Base-by-base conservation (phyloP, 306 rosid species). In the Rosa multiflora region DNA sequence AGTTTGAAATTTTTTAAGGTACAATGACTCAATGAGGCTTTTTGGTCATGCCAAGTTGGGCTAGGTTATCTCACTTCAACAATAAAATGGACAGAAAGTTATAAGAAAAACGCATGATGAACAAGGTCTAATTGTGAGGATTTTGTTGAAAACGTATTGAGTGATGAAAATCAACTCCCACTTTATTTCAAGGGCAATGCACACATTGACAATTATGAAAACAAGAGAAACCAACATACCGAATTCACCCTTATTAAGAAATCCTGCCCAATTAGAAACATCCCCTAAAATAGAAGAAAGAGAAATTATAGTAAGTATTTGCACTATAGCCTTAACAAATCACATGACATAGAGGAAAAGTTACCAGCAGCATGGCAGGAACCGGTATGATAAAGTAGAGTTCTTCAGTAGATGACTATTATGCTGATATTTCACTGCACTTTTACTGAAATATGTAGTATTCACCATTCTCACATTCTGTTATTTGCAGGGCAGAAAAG, bases 351-450 rank as follows among this genome's bases (percentile, higher is more conserved):
- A 48, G 63, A 76, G 77, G 62, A 44, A 79, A 78, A 71, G 86
- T 84, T 88, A 92, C 99, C 88, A 92, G 67, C 80, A 92, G 78
- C 63, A 88, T 62, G 32, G 97, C 97, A 64, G 97, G 98, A 86
- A 92, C 89, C 9, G 97, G 98, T 78, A 94, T 86, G 68, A 92
- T 8, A 43, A 92, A 76, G 85, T 87, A 89, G 63, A 29, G 32
- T 29, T 29, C 32, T 29, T 29, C 32, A 29, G 32, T 29, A 29
- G 32, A 29, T 29, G 32, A 29, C 32, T 29, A 29, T 29, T 29
- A 29, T 29, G 32, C 32, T 29, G 32, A 29, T 29, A 29, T 29
- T 29, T 29, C 32, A 29, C 32, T 29, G 32, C 32, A 29, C 32
- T 29, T 29, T 29, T 29, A 29, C 32, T 29, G 32, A 29, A 29